A percentile compares a stretch with the other conserved stretches of the same genome.
These are phyloP conservation scores for Fraxinus albicans DNA, from an alignment of 305 asterid species.

Conservation along the genomic window DNA sequence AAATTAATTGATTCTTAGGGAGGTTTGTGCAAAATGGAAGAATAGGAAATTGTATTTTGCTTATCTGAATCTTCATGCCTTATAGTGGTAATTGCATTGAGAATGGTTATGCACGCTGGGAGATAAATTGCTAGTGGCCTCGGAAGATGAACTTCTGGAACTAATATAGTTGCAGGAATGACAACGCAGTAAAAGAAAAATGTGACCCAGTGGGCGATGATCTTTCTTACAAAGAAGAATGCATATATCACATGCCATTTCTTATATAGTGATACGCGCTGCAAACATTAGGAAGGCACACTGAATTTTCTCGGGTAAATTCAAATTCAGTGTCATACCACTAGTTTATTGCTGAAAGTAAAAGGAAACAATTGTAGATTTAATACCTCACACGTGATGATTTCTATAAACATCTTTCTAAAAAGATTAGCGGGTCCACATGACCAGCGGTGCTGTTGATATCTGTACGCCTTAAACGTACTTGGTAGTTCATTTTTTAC, in stretches of 20 bases:
- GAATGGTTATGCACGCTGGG: conserved; percentile 65
- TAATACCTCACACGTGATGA: conserved; percentile 61
- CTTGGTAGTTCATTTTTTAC: conserved; percentile 88
- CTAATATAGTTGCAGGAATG: conserved; percentile 39
- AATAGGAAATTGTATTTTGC: not conserved
- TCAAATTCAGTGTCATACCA: not conserved
- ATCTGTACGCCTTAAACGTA: conserved; percentile 84
- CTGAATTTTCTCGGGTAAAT: conserved; percentile 24
- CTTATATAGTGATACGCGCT: conserved; percentile 78
- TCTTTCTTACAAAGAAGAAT: conserved; percentile 83
- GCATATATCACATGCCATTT: conserved; percentile 63
- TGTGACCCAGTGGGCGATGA: conserved; percentile 68
- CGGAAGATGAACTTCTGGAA: conserved; percentile 47
- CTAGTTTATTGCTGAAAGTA: not conserved
- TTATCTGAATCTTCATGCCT: conserved; percentile 37
- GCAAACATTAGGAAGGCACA: conserved; percentile 36
- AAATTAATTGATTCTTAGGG: conserved; percentile 2
- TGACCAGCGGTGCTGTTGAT: conserved; percentile 92
- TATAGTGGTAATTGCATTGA: conserved; percentile 54
- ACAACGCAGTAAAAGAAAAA: conserved; percentile 45
- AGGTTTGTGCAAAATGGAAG: conserved; percentile 10
- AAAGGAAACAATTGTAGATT: conserved; percentile 6
- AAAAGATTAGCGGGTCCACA: conserved; percentile 92
- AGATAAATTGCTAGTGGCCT: conserved; percentile 64
- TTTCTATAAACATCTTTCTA: conserved; percentile 72